Percentiles rank a stretch among this genome's conserved stretches.
Evolutionary conservation across 352 stramenopile genomes (phyloP).

Genomic region (Aphanomyces invadans): DNA sequence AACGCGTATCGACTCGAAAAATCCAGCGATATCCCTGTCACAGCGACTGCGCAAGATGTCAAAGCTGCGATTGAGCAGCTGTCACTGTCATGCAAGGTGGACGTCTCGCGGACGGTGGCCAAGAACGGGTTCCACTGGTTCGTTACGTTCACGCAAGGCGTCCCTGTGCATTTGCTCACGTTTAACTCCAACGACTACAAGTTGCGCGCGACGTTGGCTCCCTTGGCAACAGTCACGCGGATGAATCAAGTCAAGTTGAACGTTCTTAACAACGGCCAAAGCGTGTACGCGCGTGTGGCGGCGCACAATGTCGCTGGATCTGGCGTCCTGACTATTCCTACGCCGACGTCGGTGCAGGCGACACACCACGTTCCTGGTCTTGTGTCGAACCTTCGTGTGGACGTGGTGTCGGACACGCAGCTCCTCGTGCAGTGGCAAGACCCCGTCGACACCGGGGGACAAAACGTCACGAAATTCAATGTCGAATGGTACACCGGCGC

Average conservation of each 20-base stretch:
- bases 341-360: constrained; percentile 43
- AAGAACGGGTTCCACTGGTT: constrained; percentile 88
- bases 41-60: constrained; percentile 84
- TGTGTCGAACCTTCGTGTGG: constrained; percentile 33
- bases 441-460: constrained; percentile 52
- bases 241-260: constrained; percentile 41
- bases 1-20: constrained; percentile 89
- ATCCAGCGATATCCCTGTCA: constrained; percentile 83
- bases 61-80: constrained; percentile 90
- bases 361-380: constrained; percentile 39
- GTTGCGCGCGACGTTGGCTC: constrained; percentile 39
- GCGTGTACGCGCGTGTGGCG: constrained; percentile 50
- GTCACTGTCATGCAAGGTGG: constrained; percentile 77
- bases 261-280: constrained; percentile 32
- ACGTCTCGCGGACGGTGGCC: constrained; percentile 75
- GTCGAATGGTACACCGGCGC: constrained; percentile 63
- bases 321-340: constrained; percentile 35
- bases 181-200: constrained; percentile 45
- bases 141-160: constrained; percentile 68
- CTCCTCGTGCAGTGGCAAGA: constrained; percentile 72
- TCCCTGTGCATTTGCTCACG: constrained; percentile 14
- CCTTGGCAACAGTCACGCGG: constrained; percentile 40
- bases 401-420: constrained; percentile 52
- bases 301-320: constrained; percentile 53
- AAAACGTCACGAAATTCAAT: constrained; percentile 66